Percentiles rank a stretch among this genome's conserved stretches.
Evolutionary conservation across 108 stramenopile species (phyloP).

Genomic region (Pseudonitzschia delicatissima): DNA sequence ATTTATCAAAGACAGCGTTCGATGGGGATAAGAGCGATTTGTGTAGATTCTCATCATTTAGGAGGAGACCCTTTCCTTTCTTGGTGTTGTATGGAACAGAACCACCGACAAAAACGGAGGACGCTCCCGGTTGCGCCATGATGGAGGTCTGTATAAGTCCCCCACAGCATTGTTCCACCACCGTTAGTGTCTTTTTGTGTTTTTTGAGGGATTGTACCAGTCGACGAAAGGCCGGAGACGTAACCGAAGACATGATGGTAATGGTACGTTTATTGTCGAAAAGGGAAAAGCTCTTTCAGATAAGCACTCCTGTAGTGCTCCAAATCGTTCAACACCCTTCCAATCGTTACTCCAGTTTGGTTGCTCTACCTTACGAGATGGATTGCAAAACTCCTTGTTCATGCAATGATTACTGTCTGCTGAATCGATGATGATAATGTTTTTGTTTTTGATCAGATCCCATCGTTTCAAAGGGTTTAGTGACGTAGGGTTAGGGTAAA

Average conservation of each 20-base stretch:
- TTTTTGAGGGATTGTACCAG: slow-evolving; percentile 58
- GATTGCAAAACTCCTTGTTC: too few species aligned
- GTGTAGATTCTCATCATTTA: slow-evolving; percentile 55
- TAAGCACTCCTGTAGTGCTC: too few species aligned
- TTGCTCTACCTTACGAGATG: too few species aligned
- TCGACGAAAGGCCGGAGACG: slow-evolving; percentile 39
- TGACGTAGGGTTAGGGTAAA: too few species aligned
- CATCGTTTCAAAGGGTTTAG: too few species aligned
- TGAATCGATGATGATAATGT: too few species aligned
- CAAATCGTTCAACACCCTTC: too few species aligned
- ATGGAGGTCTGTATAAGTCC: slow-evolving; percentile 68
- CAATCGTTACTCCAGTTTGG: too few species aligned
- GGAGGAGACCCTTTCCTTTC: slow-evolving; percentile 41
- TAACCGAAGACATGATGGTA: slow-evolving; percentile 8
- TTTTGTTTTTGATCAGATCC: too few species aligned
- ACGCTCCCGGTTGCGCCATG: slow-evolving; percentile 68
- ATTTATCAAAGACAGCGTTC: neutral
- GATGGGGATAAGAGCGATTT: neutral
- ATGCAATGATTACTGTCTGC: too few species aligned
- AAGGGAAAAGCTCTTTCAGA: too few species aligned
- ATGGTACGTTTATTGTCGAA: too few species aligned
- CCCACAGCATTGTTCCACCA: slow-evolving; percentile 74
- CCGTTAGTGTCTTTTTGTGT: slow-evolving; percentile 52
- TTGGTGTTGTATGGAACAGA: slow-evolving; percentile 74
- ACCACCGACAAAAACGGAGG: slow-evolving; percentile 70